Percentiles rank a stretch among this genome's conserved stretches.
phyloP scores from a whole-genome alignment of 225 moss, liverwort and hornwort genomes.

The Polytrichum formosum region DNA sequence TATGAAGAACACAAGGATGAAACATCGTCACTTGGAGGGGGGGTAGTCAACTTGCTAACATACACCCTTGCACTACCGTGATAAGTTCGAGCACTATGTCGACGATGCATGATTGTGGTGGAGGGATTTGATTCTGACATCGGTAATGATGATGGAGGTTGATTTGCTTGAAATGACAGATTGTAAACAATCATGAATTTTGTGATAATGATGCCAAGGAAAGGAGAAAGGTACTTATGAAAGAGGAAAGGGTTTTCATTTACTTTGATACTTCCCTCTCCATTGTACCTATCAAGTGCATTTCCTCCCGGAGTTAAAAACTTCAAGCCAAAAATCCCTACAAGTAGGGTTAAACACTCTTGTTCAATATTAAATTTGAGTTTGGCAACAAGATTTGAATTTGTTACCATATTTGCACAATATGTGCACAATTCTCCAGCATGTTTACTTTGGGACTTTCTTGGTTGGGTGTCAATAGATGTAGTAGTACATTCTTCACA shows the following conservation, averaged over 20 bases:
- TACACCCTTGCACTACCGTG: no score
- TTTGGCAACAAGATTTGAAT: not conserved
- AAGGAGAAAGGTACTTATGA: slow-evolving; percentile 54
- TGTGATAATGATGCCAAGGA: slow-evolving; percentile 46
- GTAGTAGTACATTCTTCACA: no score
- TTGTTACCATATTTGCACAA: slow-evolving; percentile 28
- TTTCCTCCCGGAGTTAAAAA: not conserved
- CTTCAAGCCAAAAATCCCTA: slow-evolving; percentile 61
- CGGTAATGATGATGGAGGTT: no score
- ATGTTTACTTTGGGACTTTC: not conserved
- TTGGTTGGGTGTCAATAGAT: not conserved
- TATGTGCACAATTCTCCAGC: slow-evolving; percentile 25
- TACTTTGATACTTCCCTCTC: not conserved
- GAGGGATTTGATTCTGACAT: no score
- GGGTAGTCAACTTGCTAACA: no score
- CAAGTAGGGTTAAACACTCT: slow-evolving; percentile 45
- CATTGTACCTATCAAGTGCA: not conserved
- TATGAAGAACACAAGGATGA: slow-evolving; percentile 28
- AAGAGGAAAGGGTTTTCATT: slow-evolving; percentile 54
- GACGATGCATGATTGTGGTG: no score
- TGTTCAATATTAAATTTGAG: slow-evolving; percentile 28
- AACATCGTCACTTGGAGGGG: not conserved
- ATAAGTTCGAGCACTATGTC: no score
- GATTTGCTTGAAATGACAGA: no score
- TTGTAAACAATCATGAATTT: slow-evolving; percentile 51